Base-by-base conservation (phyloP, 1,139 yeast genomes). In the Diutina ranongensis region DNA sequence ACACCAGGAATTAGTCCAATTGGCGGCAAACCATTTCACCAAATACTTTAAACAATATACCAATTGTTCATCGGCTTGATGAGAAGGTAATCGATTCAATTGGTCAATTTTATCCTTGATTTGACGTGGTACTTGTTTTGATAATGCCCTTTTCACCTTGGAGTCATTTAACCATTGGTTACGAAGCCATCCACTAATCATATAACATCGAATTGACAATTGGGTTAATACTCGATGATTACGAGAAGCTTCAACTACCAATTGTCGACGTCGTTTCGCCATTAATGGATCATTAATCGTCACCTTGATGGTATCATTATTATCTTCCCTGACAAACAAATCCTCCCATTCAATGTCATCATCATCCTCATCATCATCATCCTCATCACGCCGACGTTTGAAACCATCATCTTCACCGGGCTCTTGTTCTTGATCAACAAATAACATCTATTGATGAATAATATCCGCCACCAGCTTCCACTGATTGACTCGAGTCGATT, bases 11-110 rank as follows among this genome's bases (percentile, higher is more conserved):
- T 64, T 55, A 49, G 63, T 60, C 50, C 55, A 67, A 48, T 67
- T 67, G 25, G 62, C 51, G n/a, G 69, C 49, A 47, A 66, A 47
- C 72, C 72, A 67, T 50, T 67, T 67, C 27, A 64, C 56, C 31
- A 64, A 49, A 46, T 67, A 67, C 47, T 65, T 65, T 27, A 67
- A 40, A 8, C 65, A 56, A 47, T 65, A 66, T 4, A 64, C 54
- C 45, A 67, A 52, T 31, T 57, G 57, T 2, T 55, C 51, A 48
- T 64, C 67, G 2, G 28, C 22, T 3, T 21, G 4, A 1, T 22
- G n/a, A 12, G 22, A 8, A 10, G 20, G 19, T 16, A 19, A 51
- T 33, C 34, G 41, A 13, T 44, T 44, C 12, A 41, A 20, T n/a
- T 3, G 18, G 18, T 35, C 22, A 13, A 34, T n/a, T n/a, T n/a